A percentile compares a stretch with the other conserved stretches of the same genome.
Evolutionary conservation across 1,139 yeast genomes (phyloP).

Genomic region (Debaryomyces fabryi): DNA sequence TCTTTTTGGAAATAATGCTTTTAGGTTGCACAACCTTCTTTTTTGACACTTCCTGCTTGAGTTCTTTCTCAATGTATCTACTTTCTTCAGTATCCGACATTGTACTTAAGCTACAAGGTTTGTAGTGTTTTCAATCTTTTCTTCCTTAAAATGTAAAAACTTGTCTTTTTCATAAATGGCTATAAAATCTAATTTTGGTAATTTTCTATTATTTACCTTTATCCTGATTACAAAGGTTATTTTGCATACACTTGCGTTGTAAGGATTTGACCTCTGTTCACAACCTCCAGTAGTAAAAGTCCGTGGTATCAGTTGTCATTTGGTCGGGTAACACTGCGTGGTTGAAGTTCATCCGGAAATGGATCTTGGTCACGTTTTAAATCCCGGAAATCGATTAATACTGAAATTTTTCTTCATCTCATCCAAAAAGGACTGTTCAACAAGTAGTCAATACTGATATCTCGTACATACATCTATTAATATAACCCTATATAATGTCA

Average conservation of each 20-base stretch:
- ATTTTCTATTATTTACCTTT: slow-evolving; percentile 7
- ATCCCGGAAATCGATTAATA: not conserved
- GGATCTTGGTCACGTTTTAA: not conserved
- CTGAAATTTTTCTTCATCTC: slow-evolving; percentile 7
- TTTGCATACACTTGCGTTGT: not conserved
- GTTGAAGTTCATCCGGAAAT: not conserved
- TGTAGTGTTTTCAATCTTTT: not conserved
- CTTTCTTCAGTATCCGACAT: not conserved
- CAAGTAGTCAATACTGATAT: not conserved
- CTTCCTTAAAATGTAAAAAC: not conserved
- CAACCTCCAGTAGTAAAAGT: not conserved
- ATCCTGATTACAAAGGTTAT: not conserved
- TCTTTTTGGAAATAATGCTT: not conserved
- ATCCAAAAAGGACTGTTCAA: slow-evolving; percentile 1
- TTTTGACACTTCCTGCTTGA: not conserved
- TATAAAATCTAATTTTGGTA: slow-evolving; percentile 8
- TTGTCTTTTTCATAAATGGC: not conserved
- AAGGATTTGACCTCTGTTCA: not conserved
- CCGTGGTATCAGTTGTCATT: not conserved
- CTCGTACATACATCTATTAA: not conserved
- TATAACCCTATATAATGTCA: slow-evolving; percentile 55
- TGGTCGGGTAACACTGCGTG: not conserved
- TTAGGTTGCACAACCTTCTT: not conserved
- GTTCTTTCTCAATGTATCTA: not conserved
- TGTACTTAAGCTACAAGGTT: not conserved